These are phyloP conservation scores for Candida caryicola DNA, from an alignment of 805 yeast genomes.

Conservation along the genomic window DNA sequence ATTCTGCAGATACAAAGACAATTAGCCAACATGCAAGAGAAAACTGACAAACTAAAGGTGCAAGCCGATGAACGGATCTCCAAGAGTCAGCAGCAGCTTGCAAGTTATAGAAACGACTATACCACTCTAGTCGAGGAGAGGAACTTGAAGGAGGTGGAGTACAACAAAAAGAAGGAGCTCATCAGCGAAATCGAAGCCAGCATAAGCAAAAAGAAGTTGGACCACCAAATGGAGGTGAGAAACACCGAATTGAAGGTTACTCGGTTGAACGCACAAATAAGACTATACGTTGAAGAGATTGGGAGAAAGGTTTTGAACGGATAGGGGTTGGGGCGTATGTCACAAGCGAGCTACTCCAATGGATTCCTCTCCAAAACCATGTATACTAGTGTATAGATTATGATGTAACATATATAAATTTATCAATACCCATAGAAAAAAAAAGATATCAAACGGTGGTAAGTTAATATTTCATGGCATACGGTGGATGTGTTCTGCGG, in stretches of 20 bases:
- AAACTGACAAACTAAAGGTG: constrained; percentile 41
- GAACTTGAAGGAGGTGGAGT: constrained; percentile 46
- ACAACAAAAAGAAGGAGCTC: constrained; percentile 46
- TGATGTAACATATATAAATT: constrained; percentile 3
- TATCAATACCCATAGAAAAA: neutral
- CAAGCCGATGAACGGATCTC: constrained; percentile 46
- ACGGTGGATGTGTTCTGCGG: no score
- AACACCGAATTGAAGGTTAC: constrained; percentile 53
- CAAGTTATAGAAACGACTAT: constrained; percentile 44
- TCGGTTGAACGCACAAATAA: constrained; percentile 53
- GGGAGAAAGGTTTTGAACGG: constrained; percentile 27
- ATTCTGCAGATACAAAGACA: constrained; percentile 50
- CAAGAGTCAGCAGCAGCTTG: constrained; percentile 40
- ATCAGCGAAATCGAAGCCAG: constrained; percentile 45
- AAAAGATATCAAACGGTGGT: no score
- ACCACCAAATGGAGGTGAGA: constrained; percentile 51
- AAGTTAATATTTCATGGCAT: no score
- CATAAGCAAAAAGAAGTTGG: constrained; percentile 35
- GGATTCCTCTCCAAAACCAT: neutral
- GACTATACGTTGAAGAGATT: constrained; percentile 52
- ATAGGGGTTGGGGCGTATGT: neutral
- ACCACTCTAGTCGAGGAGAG: constrained; percentile 48
- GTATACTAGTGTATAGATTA: constrained; percentile 13
- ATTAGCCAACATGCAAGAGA: constrained; percentile 46
- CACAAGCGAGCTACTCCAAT: neutral